phyloP scores from a whole-genome alignment of 352 stramenopile genomes.

The Phytophthora idaei region DNA sequence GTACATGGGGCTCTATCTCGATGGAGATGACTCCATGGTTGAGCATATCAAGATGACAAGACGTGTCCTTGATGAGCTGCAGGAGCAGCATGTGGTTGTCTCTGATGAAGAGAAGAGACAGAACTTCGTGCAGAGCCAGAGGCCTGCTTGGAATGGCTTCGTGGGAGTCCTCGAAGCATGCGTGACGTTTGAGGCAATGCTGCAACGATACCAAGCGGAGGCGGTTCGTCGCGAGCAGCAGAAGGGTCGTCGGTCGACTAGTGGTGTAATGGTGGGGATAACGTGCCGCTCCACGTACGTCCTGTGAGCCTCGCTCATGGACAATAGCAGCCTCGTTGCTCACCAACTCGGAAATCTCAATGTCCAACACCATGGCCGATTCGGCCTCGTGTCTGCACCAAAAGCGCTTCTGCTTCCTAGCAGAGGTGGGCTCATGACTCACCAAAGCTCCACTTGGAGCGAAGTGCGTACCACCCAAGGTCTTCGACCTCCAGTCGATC shows the following conservation, averaged over 20 bases:
- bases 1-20: background rate
- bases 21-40: slow-evolving; percentile 7
- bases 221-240: slow-evolving; percentile 13
- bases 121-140: slow-evolving; percentile 13
- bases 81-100: background rate
- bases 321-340: too few relatives aligned
- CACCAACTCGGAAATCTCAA: too few relatives aligned
- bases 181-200: slow-evolving; percentile 9
- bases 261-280: background rate
- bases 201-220: slow-evolving; percentile 13
- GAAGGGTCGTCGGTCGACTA: background rate
- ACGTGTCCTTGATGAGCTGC: slow-evolving; percentile 16
- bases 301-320: too few relatives aligned
- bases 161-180: slow-evolving; percentile 3
- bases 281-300: too few relatives aligned
- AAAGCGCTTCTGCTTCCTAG: too few relatives aligned
- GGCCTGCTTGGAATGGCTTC: slow-evolving; percentile 12
- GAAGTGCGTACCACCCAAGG: too few relatives aligned
- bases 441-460: too few relatives aligned
- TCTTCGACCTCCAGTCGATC: too few relatives aligned
- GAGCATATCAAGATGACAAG: slow-evolving; percentile 13
- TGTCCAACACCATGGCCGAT: too few relatives aligned
- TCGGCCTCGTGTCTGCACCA: too few relatives aligned
- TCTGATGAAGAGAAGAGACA: slow-evolving; percentile 6
- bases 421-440: too few relatives aligned